Conservation (phyloP, 1,139 yeast species). For the Hyphopichia khmerensis region DNA sequence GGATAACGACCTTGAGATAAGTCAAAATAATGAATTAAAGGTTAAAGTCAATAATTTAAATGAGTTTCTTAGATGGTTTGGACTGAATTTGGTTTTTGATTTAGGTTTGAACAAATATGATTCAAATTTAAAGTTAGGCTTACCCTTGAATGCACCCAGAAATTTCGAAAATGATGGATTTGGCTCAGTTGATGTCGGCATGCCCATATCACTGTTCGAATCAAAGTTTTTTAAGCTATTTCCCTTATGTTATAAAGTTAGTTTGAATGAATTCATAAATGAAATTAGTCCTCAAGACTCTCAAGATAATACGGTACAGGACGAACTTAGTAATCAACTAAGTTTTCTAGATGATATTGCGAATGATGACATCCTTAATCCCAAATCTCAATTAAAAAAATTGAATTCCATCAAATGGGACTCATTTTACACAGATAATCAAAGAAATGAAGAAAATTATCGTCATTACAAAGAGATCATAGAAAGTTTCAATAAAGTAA, state of each 20-base stretch:
- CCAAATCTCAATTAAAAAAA: constrained; percentile 25
- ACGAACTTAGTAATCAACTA: constrained; percentile 31
- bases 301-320: constrained; percentile 11
- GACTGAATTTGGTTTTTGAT: constrained; percentile 38
- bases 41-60: constrained; percentile 28
- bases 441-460: constrained; percentile 19
- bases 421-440: constrained; percentile 18
- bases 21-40: constrained; percentile 30
- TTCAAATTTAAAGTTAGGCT: constrained; percentile 11
- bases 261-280: constrained; percentile 30
- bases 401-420: constrained; percentile 38
- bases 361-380: constrained; percentile 28
- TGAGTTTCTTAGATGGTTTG: constrained; percentile 33
- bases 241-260: constrained; percentile 34
- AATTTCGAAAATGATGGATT: not conserved
- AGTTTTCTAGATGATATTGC: constrained; percentile 42
- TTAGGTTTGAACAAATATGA: constrained; percentile 25
- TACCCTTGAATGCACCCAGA: constrained; percentile 8
- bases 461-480: constrained; percentile 21
- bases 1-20: constrained; percentile 30
- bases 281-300: constrained; percentile 18
- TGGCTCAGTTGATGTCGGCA: constrained; percentile 9
- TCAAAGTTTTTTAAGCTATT: constrained; percentile 22
- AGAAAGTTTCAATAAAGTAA: constrained; percentile 12
- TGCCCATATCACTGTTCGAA: constrained; percentile 14